phyloP scores from a whole-genome alignment of 495 filamentous ascomycete species.

The Lichenothelia convexa region DNA sequence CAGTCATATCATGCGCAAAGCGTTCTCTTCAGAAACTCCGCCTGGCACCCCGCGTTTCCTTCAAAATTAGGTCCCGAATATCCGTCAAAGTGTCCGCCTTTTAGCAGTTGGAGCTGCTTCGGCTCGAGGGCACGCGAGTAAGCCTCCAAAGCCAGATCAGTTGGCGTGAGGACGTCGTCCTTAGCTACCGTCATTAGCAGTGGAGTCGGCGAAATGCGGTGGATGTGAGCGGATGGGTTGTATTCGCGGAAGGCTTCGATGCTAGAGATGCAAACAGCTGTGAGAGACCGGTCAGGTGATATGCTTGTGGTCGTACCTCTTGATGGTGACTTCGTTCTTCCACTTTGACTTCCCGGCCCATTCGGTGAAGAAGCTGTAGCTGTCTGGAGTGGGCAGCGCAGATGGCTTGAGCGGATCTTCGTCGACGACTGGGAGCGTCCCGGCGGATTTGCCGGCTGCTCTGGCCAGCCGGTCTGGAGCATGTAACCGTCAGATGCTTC shows the following conservation, averaged over 20 bases:
- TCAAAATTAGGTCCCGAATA: conserved; percentile 15
- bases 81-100: conserved; percentile 16
- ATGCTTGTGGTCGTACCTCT: conserved; percentile 9
- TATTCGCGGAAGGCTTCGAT: conserved; percentile 14
- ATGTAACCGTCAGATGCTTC: neutral
- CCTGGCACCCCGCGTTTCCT: conserved; percentile 7
- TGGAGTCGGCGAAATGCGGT: conserved; percentile 22
- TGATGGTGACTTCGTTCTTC: conserved; percentile 17
- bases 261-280: conserved; percentile 1
- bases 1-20: conserved; percentile 9
- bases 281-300: neutral
- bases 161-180: conserved; percentile 15
- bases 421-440: conserved; percentile 9
- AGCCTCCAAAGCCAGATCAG: conserved; percentile 11
- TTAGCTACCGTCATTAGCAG: conserved; percentile 20
- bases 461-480: conserved; percentile 8
- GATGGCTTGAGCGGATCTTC: conserved; percentile 7
- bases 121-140: conserved; percentile 16
- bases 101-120: conserved; percentile 15
- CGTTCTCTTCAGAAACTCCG: conserved; percentile 12
- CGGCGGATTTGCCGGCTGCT: conserved; percentile 3
- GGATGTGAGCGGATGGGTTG: conserved; percentile 13
- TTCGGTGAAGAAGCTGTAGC: conserved; percentile 9
- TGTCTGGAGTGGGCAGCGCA: conserved; percentile 11
- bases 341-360: conserved; percentile 11